These are phyloP conservation scores for Metrosideros polymorpha DNA, from an alignment of 441 rosid genomes.

Conservation along the genomic window DNA sequence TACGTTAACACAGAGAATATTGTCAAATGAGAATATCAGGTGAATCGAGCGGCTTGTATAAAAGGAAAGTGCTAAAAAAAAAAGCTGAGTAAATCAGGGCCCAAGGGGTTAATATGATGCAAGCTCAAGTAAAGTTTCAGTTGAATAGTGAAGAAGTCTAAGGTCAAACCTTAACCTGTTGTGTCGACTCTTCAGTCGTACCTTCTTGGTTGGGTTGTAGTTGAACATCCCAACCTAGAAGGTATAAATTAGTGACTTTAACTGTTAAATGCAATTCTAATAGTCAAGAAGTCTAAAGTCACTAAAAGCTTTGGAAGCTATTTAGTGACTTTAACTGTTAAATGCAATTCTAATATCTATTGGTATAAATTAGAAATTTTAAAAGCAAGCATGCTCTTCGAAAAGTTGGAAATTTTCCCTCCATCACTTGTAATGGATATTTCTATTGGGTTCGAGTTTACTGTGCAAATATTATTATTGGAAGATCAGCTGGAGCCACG, in stretches of 20 bases:
- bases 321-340: neutral
- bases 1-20: neutral
- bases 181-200: neutral
- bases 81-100: neutral
- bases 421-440: neutral
- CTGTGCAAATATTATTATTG: neutral
- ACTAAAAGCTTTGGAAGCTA: no score
- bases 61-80: neutral
- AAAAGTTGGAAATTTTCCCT: neutral
- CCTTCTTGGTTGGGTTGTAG: neutral
- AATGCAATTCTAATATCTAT: neutral
- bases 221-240: no score
- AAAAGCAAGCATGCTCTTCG: neutral
- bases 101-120: neutral
- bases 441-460: neutral
- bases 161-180: neutral
- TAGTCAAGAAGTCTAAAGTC: no score
- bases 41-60: neutral
- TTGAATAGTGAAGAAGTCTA: neutral
- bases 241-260: no score
- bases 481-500: neutral
- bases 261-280: no score
- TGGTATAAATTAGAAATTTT: neutral
- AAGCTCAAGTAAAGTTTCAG: neutral
- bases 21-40: neutral